A percentile compares a stretch with the other conserved stretches of the same genome.
phyloP scores from a whole-genome alignment of 768 basidiomycete genomes.

The Tubosaeta brunneosetosa region DNA sequence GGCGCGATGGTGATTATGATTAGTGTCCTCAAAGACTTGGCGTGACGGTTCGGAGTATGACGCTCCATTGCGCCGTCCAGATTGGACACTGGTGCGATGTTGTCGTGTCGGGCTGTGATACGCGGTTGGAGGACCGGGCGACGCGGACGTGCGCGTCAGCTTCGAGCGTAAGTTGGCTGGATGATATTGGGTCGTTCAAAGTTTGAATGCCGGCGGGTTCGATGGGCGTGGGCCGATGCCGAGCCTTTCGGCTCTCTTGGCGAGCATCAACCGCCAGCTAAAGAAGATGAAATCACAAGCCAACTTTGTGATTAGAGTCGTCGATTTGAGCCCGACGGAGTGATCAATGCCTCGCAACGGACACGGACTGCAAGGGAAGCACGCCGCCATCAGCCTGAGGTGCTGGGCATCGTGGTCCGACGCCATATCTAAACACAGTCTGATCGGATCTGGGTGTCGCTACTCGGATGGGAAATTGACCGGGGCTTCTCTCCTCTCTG shows the following conservation, averaged over 20 bases:
- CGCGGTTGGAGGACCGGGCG: background rate
- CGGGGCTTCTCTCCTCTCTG: background rate
- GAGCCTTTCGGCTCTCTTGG: background rate
- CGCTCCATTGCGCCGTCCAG: background rate
- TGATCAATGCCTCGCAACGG: background rate
- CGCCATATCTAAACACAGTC: background rate
- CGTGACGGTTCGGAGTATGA: background rate
- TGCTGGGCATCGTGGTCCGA: background rate
- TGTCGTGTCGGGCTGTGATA: background rate
- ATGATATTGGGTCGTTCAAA: background rate
- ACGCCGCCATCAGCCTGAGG: background rate
- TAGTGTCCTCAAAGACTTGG: background rate
- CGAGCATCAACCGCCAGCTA: background rate
- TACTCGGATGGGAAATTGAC: background rate
- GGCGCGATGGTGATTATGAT: background rate
- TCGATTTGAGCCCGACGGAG: background rate
- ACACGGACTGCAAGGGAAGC: background rate
- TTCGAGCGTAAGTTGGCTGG: background rate
- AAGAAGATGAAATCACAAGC: background rate
- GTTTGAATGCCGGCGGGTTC: background rate
- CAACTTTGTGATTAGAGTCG: background rate
- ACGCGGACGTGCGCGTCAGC: background rate
- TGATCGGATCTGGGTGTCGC: constrained; percentile 4
- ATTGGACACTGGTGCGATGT: background rate
- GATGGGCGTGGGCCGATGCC: background rate